Base-by-base conservation (phyloP, 768 basidiomycete genomes). In the Fibroporia radiculosa region DNA sequence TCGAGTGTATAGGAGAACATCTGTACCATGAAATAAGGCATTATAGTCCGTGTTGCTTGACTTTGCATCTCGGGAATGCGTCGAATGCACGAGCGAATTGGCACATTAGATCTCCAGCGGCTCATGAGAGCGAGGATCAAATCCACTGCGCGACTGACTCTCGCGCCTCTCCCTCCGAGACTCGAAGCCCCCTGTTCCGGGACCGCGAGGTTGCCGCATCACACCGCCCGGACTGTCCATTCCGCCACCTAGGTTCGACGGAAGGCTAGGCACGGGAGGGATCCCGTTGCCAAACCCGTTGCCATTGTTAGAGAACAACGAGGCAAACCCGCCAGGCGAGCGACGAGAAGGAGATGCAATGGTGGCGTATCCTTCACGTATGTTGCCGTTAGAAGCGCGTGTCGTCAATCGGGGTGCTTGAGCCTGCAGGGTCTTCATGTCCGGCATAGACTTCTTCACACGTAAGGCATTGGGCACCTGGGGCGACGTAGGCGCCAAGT, bases 401-500 rank as follows among this genome's bases (percentile, higher is more conserved):
- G 84, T 82, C 46, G 69, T 78, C 37, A 92, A 75, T 41, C 88
- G 83, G 26, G 86, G 88, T 1, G 83, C 82, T 56, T 82, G 80
- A 14, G 81, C 72, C 49, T 89, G 88, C 51, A 91, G 65, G 13
- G 84, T 84, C 68, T 89, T 89, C 80, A 97, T 82, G 65, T 97
- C 92, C 2, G 96, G 96, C 96, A 98, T 98, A 19, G 92, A 95
- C 68, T 96, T 96, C 73, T 98, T 98, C 64, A 84, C 80, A 32
- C 93, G 82, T 44, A 97, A 75, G 32, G 79, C 70, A 43, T 58
- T 68, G 14, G 63, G 62, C 37, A 69, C 72, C 52, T 64, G 70
- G 53, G 69, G 67, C 47, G 65, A 67, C 56, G 58, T 57, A 62
- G 82, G 74, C 11, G 76, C 73, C 19, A 90, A 74, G 59, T 89